These are phyloP conservation scores for Phytophthora agathidicida DNA, from an alignment of 352 stramenopile genomes.

Conservation along the genomic window DNA sequence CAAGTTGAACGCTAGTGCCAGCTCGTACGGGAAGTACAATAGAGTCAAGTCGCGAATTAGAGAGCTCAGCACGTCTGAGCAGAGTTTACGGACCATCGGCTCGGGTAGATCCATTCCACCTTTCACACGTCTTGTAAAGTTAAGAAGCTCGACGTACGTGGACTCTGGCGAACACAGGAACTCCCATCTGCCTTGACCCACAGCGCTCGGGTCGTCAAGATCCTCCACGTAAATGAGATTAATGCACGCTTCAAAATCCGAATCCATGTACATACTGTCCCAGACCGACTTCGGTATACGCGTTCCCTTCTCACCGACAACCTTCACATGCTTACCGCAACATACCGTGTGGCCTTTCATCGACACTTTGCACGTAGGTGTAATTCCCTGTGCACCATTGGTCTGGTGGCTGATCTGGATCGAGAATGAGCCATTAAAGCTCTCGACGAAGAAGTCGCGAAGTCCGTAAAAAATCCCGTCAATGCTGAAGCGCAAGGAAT, in stretches of 20 bases:
- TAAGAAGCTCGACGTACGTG: conserved; percentile 67
- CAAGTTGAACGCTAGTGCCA: conserved; percentile 59
- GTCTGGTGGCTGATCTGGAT: conserved; percentile 74
- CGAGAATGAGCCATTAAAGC: conserved; percentile 60
- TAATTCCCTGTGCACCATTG: conserved; percentile 70
- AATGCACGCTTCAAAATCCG: conserved; percentile 63
- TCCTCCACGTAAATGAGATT: conserved; percentile 75
- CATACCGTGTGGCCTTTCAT: conserved; percentile 72
- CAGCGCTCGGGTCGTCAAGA: conserved; percentile 34
- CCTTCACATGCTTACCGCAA: conserved; percentile 77
- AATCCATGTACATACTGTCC: conserved; percentile 79
- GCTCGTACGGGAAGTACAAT: conserved; percentile 69
- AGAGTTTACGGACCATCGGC: conserved; percentile 72
- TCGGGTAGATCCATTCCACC: conserved; percentile 77
- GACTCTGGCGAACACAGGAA: conserved; percentile 61
- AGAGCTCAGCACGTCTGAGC: conserved; percentile 65
- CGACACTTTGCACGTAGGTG: conserved; percentile 63
- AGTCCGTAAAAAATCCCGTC: conserved; percentile 83
- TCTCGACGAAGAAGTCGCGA: conserved; percentile 74
- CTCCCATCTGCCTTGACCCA: conserved; percentile 62
- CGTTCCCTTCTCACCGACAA: conserved; percentile 77
- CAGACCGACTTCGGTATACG: conserved; percentile 82
- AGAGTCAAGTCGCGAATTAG: conserved; percentile 66
- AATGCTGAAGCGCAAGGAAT: conserved; percentile 79
- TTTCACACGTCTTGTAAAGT: conserved; percentile 69